phyloP scores from a whole-genome alignment of 1,284 basidiomycete genomes.

The Chondrostereum purpureum region DNA sequence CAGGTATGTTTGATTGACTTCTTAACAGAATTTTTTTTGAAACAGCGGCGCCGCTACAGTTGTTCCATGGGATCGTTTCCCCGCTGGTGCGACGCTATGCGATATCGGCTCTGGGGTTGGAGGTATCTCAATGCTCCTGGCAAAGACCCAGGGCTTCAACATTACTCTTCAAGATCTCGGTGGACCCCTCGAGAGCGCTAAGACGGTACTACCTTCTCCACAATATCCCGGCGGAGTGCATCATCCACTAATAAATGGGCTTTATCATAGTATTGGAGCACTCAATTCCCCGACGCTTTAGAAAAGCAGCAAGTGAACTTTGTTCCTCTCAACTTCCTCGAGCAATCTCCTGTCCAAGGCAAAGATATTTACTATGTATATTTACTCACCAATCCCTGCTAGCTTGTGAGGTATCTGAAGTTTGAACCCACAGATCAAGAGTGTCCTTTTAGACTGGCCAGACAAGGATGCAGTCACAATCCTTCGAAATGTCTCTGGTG shows the following conservation, averaged over 20 bases:
- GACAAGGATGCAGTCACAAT: slow-evolving; percentile 4
- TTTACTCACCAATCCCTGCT: slow-evolving; percentile 8
- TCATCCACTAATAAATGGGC: not conserved
- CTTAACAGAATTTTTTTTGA: no score
- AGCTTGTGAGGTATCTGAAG: slow-evolving; percentile 7
- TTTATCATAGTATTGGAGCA: slow-evolving; percentile 6
- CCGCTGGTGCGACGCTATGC: slow-evolving; percentile 28
- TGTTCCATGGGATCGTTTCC: not conserved
- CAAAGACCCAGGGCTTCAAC: slow-evolving; percentile 31
- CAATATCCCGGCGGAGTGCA: not conserved
- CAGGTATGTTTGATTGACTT: slow-evolving; percentile 4
- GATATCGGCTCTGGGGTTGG: slow-evolving; percentile 47
- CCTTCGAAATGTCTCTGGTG: slow-evolving; percentile 15
- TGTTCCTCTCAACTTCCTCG: slow-evolving; percentile 4
- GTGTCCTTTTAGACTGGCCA: slow-evolving; percentile 1
- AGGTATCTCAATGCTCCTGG: slow-evolving; percentile 32
- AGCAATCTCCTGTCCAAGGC: not conserved
- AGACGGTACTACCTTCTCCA: slow-evolving; percentile 16
- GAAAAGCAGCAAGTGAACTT: slow-evolving; percentile 18
- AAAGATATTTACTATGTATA: slow-evolving; percentile 4
- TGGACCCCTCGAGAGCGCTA: slow-evolving; percentile 28
- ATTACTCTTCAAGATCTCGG: slow-evolving; percentile 41
- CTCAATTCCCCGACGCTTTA: slow-evolving; percentile 19
- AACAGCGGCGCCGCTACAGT: slow-evolving; percentile 19
- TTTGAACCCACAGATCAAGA: not conserved